Percentiles rank a stretch among this genome's conserved stretches.
Evolutionary conservation across 139 green algal genomes (phyloP).

Genomic region (Chlorella sp.): DNA sequence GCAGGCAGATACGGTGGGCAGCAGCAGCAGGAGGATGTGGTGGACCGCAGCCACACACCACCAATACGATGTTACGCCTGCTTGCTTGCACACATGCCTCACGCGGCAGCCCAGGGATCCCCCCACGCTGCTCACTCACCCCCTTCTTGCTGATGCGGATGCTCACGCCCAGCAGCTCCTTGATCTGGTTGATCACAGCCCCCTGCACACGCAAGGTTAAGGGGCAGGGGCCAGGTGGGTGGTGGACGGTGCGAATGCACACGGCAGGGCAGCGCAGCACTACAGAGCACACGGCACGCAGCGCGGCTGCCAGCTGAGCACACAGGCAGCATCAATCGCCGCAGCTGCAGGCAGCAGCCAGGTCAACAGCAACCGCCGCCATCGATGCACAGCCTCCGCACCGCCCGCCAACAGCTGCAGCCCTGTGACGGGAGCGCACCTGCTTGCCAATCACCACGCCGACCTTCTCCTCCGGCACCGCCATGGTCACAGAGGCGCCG

Average conservation of each 20-base stretch:
- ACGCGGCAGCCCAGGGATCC: too few relatives aligned
- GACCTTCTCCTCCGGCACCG: conserved; percentile 74
- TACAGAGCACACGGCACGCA: not conserved
- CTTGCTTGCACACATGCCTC: too few relatives aligned
- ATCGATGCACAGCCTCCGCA: too few relatives aligned
- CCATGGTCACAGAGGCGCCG: conserved; percentile 56
- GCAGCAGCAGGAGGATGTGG: too few relatives aligned
- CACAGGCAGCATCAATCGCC: not conserved
- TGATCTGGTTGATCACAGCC: conserved; percentile 74
- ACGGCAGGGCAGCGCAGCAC: not conserved
- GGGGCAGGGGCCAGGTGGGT: not conserved
- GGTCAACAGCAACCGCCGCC: too few relatives aligned
- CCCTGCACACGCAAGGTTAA: not conserved
- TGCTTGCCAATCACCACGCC: conserved; percentile 78
- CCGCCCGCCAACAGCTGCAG: too few relatives aligned
- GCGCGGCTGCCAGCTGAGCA: not conserved
- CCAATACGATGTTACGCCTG: too few relatives aligned
- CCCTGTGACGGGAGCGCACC: too few relatives aligned
- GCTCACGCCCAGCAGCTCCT: conserved; percentile 64
- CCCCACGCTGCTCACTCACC: too few relatives aligned
- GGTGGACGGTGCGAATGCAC: not conserved
- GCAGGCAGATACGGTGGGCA: too few relatives aligned
- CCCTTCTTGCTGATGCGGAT: conserved; percentile 68
- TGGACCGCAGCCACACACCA: too few relatives aligned
- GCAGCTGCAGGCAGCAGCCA: not conserved